Evolutionary conservation across 2,329 filamentous ascomycete species (phyloP).

Genomic region (Cladosporium sp.): DNA sequence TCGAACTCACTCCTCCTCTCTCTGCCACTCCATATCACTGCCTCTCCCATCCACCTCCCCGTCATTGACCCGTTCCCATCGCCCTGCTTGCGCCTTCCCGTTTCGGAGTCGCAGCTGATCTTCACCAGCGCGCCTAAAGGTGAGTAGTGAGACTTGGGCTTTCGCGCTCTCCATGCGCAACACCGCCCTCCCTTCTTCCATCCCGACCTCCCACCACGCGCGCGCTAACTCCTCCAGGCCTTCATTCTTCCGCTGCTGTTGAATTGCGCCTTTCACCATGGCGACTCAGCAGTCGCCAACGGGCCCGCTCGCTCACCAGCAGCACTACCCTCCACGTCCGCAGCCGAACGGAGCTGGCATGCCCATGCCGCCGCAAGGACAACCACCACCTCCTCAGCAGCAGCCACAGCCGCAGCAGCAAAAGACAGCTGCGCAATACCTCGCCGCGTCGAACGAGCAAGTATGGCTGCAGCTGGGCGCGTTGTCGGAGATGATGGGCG

Average conservation of each 20-base stretch:
- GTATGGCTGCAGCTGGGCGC: slow-evolving; percentile 90
- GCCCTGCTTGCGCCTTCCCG: slow-evolving; percentile 10
- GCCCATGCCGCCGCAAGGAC: slow-evolving; percentile 33
- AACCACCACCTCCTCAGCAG: slow-evolving; percentile 48
- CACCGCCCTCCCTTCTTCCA: not conserved
- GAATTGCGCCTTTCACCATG: slow-evolving; percentile 19
- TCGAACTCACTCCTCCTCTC: slow-evolving; percentile 9
- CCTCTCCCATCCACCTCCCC: slow-evolving; percentile 1
- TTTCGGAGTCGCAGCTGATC: slow-evolving; percentile 12
- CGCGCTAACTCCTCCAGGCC: not conserved
- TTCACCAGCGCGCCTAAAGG: slow-evolving; percentile 10
- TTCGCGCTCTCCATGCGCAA: not conserved
- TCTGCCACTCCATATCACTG: slow-evolving; percentile 7
- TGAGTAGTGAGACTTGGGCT: slow-evolving; percentile 6
- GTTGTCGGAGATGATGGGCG: slow-evolving; percentile 80
- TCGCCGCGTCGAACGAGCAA: slow-evolving; percentile 74
- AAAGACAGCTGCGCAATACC: slow-evolving; percentile 65
- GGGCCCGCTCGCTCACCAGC: slow-evolving; percentile 59
- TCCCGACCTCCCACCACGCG: not conserved
- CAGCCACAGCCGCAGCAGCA: slow-evolving; percentile 56
- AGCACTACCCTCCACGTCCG: slow-evolving; percentile 61
- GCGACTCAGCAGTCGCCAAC: slow-evolving; percentile 67
- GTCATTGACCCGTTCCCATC: not conserved
- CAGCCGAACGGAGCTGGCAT: slow-evolving; percentile 52
- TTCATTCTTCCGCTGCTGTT: not conserved